Conservation (phyloP, 179 eudicot genomes). For the Beta corolliflora region DNA sequence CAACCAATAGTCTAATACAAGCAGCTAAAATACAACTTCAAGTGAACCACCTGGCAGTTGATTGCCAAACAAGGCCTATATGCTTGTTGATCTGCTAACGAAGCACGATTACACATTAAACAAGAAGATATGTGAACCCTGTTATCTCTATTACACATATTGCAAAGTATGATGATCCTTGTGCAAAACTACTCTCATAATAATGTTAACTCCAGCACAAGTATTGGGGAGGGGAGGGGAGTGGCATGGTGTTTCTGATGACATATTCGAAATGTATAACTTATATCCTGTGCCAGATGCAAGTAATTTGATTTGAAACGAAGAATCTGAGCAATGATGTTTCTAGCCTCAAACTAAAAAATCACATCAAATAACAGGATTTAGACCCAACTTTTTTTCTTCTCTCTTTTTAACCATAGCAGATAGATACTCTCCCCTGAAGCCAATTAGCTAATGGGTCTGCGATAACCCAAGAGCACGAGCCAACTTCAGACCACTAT, state of each 20-base stretch:
- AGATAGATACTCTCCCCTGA: neutral
- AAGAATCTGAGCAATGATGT: neutral
- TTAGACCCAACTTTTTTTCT: too few species aligned
- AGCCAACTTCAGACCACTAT: neutral
- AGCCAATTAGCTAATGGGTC: neutral
- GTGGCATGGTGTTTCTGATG: too few species aligned
- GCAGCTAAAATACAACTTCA: too few species aligned
- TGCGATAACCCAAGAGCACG: neutral
- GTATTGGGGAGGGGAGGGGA: too few species aligned
- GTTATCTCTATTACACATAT: too few species aligned
- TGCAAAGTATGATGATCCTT: neutral
- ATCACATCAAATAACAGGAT: too few species aligned
- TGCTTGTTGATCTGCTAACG: neutral
- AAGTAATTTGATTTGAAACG: neutral
- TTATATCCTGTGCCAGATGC: neutral
- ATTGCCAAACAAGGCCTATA: neutral
- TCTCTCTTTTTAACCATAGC: neutral
- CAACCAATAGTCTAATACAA: too few species aligned
- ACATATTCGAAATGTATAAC: too few species aligned
- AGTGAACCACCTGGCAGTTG: neutral
- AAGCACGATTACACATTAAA: neutral
- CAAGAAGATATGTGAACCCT: neutral
- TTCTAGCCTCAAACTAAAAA: too few species aligned
- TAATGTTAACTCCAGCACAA: neutral
- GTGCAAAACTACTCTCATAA: neutral